These are phyloP conservation scores for Magnusiomyces magnusii DNA, from an alignment of 1,139 yeast genomes.

Conservation along the genomic window DNA sequence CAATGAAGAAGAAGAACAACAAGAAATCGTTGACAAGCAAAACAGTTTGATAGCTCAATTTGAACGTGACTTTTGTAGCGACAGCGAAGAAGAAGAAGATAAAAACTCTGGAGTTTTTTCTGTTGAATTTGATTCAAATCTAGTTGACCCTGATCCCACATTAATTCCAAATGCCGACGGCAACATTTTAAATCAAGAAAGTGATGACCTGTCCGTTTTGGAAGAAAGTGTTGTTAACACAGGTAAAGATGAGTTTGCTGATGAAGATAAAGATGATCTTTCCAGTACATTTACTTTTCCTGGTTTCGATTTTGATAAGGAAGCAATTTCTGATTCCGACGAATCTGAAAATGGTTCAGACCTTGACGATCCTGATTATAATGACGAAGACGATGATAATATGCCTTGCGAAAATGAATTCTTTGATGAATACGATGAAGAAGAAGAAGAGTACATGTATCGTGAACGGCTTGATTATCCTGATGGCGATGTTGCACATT, in stretches of 20 bases:
- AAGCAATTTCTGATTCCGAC: neutral
- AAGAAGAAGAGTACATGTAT: neutral
- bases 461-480: neutral
- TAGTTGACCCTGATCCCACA: neutral
- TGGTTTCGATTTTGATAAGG: neutral
- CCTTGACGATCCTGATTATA: neutral
- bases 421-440: neutral
- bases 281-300: neutral
- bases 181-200: neutral
- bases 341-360: neutral
- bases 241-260: neutral
- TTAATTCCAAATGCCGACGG: neutral
- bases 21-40: neutral
- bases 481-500: slow-evolving; percentile 2
- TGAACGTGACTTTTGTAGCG: neutral
- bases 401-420: neutral
- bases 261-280: neutral
- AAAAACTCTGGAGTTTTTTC: neutral
- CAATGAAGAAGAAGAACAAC: slow-evolving; percentile 1
- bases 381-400: neutral
- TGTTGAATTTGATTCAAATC: neutral
- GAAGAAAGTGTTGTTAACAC: neutral
- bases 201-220: neutral
- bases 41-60: neutral
- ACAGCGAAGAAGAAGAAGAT: neutral